Evolutionary conservation across 2,329 filamentous ascomycete genomes (phyloP), one percentile per base, ranked within the genome.

Genomic region (Aureobasidium leucospermi): DNA sequence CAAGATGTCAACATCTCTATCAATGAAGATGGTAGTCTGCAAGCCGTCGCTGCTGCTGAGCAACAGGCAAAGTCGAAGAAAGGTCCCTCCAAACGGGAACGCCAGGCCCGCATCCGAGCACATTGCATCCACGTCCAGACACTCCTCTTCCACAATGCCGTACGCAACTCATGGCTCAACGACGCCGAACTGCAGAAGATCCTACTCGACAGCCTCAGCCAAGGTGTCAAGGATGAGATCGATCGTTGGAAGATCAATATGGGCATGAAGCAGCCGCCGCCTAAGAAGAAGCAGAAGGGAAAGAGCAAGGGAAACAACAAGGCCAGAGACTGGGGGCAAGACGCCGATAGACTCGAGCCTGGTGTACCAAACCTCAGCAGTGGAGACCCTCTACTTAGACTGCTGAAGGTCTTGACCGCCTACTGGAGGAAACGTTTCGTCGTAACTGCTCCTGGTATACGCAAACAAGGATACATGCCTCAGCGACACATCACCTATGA

Each of bases 361-460:
- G 87, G 86, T 0, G 79, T 80, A 29, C 82, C 88, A 4, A 88
- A 96, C 67, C 81, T 93, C 77, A 94, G 89, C 70, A 82, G 85
- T 43, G 90, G 90, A 0, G 92, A 96, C 71, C 91, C 92, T 0
- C 74, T 96, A 5, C 82, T 93, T 57, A 80, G 86, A 23, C 77
- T 97, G 4, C 78, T 97, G 67, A 88, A 87, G 67, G 79, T 84
- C 3, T 75, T 99, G n/a, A 79, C 86, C 9, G 82, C 85, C 1
- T 96, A 90, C 79, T 99, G 94, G 94, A 91, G 86, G 70, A 88
- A 91, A 67, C 81, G 86, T 36, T 99, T 96, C 71, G 82, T 78
- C 1, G 79, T 94, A 45, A 90, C 85, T 0, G 82, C 86, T 0
- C 90, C 92, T 0, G 90, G 89, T 0, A 69, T 97, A 23, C 82